Evolutionary conservation across 1,284 basidiomycete genomes (phyloP), one percentile per base, ranked within the genome.

Genomic region (Athelia psychrophila): DNA sequence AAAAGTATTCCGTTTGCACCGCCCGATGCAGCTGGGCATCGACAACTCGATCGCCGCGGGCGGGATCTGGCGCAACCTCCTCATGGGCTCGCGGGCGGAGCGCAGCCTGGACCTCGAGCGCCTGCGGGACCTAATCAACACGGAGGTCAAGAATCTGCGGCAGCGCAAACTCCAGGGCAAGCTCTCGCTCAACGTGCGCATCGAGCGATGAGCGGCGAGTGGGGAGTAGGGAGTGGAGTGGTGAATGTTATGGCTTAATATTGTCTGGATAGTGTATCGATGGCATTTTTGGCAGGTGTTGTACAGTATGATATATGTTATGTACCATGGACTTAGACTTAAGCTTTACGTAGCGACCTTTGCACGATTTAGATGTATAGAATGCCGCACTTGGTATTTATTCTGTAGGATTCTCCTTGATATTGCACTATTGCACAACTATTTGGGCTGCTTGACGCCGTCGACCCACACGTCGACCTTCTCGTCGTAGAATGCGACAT

Each of bases 21-120:
- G 90, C 13, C 86, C 88, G 2, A 76, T 88, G 72, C 90, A 93
- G 63, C 78, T 88, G n/a, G 78, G 81, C 33, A 87, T 92, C 60
- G 90, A 95, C 66, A 93, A 94, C 65, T 92, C 91, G 0, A 84
- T 95, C 47, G 87, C 88, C 18, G 91, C 92, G 4, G 88, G 88
- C 18, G 91, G 91, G 3, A 90, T 93, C 57, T 92, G 89, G 81
- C 81, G 93, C 45, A 95, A 95, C 64, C 78, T 95, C 46, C 76
- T 95, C 53, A 92, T 92, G 89, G 89, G 83, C 47, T 94, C 91
- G 50, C 77, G 88, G 49, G 87, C 84, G 3, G 86, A 91, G 63
- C 79, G 88, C 50, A 88, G 84, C 56, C 74, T 91, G 13, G 88
- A 90, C 65, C 73, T 91, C 46, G 87, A 91, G 61, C 81, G 89